phyloP scores from a whole-genome alignment of 176 grass and related monocot genomes.

The Hordeum marinum region DNA sequence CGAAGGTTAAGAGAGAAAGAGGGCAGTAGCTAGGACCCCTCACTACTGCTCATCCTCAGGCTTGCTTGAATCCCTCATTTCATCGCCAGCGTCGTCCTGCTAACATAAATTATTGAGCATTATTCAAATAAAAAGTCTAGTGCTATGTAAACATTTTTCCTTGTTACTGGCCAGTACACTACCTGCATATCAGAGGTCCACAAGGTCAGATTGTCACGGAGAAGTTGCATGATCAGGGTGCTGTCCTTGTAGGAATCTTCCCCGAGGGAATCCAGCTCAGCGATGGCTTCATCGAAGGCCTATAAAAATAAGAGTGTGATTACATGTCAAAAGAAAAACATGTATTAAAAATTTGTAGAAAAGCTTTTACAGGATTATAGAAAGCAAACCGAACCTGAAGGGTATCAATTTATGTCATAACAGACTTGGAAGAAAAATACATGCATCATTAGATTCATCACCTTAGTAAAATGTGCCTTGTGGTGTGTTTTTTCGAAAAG shows the following conservation, averaged over 20 bases:
- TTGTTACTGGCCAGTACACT: not conserved
- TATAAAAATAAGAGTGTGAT: slow-evolving; percentile 22
- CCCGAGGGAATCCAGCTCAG: slow-evolving; percentile 85
- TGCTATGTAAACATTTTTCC: not conserved
- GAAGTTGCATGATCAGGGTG: slow-evolving; percentile 98
- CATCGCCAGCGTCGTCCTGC: slow-evolving; percentile 81
- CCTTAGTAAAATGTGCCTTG: not conserved
- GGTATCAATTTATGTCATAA: not conserved
- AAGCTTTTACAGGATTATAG: not conserved
- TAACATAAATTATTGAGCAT: slow-evolving; percentile 20
- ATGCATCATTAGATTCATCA: not conserved
- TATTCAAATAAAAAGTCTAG: not conserved
- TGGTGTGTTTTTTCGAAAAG: not conserved
- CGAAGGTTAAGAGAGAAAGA: slow-evolving; percentile 12
- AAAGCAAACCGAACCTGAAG: not conserved
- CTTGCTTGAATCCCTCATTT: slow-evolving; percentile 85
- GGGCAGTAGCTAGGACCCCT: slow-evolving; percentile 22
- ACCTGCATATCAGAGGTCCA: slow-evolving; percentile 99
- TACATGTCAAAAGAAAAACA: not conserved
- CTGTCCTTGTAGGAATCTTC: slow-evolving; percentile 99
- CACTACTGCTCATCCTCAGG: slow-evolving; percentile 58
- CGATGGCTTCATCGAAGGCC: slow-evolving; percentile 97
- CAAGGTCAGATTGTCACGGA: slow-evolving; percentile 97
- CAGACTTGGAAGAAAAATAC: not conserved
- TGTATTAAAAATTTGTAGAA: not conserved